Evolutionary conservation across 179 eudicot genomes (phyloP).

Genomic region (Silene noctiflora): DNA sequence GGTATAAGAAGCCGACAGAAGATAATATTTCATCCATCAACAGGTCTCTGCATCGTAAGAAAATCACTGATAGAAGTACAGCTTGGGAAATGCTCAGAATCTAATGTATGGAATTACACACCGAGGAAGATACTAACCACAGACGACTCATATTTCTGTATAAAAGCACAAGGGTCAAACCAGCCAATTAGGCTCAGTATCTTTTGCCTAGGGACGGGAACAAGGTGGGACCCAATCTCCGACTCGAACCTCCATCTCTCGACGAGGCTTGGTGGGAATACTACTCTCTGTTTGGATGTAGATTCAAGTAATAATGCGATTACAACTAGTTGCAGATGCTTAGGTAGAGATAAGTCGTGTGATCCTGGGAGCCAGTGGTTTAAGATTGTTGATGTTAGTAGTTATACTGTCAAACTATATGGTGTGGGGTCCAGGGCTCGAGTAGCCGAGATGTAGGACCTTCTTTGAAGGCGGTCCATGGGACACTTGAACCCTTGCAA

Average conservation of each 20-base stretch:
- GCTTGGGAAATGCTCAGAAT: constrained; percentile 61
- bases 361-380: constrained; percentile 88
- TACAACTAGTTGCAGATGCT: constrained; percentile 59
- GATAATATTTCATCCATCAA: constrained; percentile 63
- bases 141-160: constrained; percentile 48
- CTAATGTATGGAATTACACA: constrained; percentile 56
- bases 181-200: constrained; percentile 44
- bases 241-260: constrained; percentile 75
- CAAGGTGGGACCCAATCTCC: constrained; percentile 65
- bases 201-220: constrained; percentile 30
- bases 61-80: constrained; percentile 31
- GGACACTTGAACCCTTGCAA: no score
- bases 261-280: constrained; percentile 33
- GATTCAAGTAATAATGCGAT: constrained; percentile 38
- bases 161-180: constrained; percentile 45
- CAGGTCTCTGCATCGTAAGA: constrained; percentile 65
- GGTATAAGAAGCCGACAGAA: constrained; percentile 34
- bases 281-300: constrained; percentile 58
- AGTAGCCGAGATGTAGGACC: background rate
- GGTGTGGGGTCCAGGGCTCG: background rate
- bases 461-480: background rate
- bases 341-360: constrained; percentile 41
- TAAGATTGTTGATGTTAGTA: constrained; percentile 47
- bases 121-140: constrained; percentile 40
- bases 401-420: background rate